Evolutionary conservation across 176 grass and related monocot genomes (phyloP).

Genomic region (Saccharum officinarum): DNA sequence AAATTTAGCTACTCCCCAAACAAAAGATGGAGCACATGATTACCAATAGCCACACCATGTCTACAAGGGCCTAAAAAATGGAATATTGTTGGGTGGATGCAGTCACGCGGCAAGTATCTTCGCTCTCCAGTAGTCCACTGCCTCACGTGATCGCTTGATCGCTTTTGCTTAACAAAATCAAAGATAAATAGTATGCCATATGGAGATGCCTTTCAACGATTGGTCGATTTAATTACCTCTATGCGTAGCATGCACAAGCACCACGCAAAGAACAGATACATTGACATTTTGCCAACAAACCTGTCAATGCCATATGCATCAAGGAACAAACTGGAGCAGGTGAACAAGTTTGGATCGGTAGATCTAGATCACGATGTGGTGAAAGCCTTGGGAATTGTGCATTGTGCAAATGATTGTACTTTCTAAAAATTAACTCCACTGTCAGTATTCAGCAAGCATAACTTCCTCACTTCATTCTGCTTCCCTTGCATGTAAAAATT

Average conservation of each 20-base stretch:
- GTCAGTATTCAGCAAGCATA: conserved; percentile 2
- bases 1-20: conserved; percentile 8
- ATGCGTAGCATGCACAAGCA: conserved; percentile 24
- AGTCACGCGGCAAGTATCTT: conserved; percentile 43
- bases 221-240: conserved; percentile 12
- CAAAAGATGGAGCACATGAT: conserved; percentile 39
- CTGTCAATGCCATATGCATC: conserved; percentile 29
- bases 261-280: conserved; percentile 26
- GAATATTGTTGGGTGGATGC: conserved; percentile 37
- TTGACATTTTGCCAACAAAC: conserved; percentile 46
- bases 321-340: conserved; percentile 31
- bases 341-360: conserved; percentile 35
- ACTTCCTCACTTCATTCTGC: conserved; percentile 22
- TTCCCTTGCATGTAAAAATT: conserved; percentile 3
- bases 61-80: conserved; percentile 38
- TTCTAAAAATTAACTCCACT: not conserved
- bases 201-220: conserved; percentile 46
- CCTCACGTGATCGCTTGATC: conserved; percentile 54
- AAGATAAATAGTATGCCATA: not conserved
- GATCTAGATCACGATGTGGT: conserved; percentile 47
- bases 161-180: conserved; percentile 36
- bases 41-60: conserved; percentile 35
- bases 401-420: conserved; percentile 38
- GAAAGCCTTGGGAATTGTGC: conserved; percentile 46
- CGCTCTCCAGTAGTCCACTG: conserved; percentile 46